Evolutionary conservation across 2,329 filamentous ascomycete genomes (phyloP), one percentile per base, ranked within the genome.

Genomic region (Talaromyces sp.): DNA sequence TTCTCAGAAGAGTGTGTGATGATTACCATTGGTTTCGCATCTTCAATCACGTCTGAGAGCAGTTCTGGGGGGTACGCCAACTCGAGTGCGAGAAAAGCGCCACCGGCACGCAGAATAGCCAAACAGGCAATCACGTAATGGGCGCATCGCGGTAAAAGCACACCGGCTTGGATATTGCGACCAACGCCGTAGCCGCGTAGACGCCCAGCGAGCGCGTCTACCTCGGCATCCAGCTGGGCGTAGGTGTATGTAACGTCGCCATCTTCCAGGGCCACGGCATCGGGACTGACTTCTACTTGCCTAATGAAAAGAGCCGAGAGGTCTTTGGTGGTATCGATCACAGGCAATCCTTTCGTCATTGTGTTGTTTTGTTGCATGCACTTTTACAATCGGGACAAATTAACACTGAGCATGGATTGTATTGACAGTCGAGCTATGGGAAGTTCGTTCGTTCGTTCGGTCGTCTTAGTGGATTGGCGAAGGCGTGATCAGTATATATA

Each of bases 51-150:
- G 76, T 93, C 90, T 60, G 89, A 85, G 67, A 94, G 80, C 58
- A 93, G 81, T 64, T 87, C 88, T 0, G 89, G 86, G 14, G 91
- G 91, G 68, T 93, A 93, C 3, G 91, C 91, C 58, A 92, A 82
- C 77, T 94, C 91, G 3, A 94, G 85, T 2, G 93, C 90, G 5
- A 94, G 82, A 73, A 93, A 94, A 1, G 91, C 91, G 62, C 91
- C 91, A 60, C 90, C 91, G 2, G 91, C 90, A 66, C 89, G 87
- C 45, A 93, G 84, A n/a, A 89, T 87, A 31, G 91, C 91, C 61
- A 94, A 81, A 73, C 89, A 92, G 16, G 90, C 88, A 75, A 93
- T 88, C 67, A 94, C 89, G 77, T 93, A 92, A 77, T 92, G 85
- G 58, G 90, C 89, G 74, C 89, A 91, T 63, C 90, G 87, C 64